phyloP scores from a whole-genome alignment of 257 asterid species.

The Petunia secreta region DNA sequence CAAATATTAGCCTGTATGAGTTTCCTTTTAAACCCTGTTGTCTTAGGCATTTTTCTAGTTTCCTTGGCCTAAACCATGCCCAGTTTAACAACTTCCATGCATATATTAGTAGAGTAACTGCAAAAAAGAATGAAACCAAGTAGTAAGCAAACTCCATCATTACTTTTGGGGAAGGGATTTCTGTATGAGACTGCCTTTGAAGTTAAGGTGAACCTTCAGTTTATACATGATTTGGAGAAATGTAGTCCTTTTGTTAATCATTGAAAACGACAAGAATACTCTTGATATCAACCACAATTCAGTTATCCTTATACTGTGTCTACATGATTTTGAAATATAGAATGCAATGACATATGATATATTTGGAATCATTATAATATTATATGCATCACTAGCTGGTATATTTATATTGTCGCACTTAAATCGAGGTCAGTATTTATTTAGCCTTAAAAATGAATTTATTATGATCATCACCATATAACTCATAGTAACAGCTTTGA shows the following conservation, averaged over 20 bases:
- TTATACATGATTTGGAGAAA: background rate
- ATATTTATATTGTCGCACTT: no score
- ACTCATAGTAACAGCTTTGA: no score
- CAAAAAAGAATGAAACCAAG: conserved; percentile 20
- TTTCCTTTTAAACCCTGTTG: no score
- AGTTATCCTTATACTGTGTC: background rate
- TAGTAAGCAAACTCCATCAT: conserved; percentile 20
- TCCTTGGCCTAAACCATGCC: conserved; percentile 43
- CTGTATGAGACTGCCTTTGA: background rate
- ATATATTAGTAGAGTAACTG: conserved; percentile 2
- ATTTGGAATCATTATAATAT: no score
- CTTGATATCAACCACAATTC: conserved; percentile 13
- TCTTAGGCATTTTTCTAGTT: conserved; percentile 25
- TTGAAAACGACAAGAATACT: background rate
- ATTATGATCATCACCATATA: no score
- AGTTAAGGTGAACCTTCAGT: background rate
- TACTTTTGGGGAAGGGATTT: background rate
- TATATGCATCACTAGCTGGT: no score
- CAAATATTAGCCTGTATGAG: conserved; percentile 27
- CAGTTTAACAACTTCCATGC: conserved; percentile 41
- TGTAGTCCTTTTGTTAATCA: background rate
- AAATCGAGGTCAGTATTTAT: no score
- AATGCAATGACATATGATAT: no score
- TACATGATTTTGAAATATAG: no score
- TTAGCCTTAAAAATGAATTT: no score